Percentiles rank a stretch among this genome's conserved stretches.
These are phyloP conservation scores for Alternaria dauci DNA, from an alignment of 2,329 filamentous ascomycete genomes.

Conservation along the genomic window DNA sequence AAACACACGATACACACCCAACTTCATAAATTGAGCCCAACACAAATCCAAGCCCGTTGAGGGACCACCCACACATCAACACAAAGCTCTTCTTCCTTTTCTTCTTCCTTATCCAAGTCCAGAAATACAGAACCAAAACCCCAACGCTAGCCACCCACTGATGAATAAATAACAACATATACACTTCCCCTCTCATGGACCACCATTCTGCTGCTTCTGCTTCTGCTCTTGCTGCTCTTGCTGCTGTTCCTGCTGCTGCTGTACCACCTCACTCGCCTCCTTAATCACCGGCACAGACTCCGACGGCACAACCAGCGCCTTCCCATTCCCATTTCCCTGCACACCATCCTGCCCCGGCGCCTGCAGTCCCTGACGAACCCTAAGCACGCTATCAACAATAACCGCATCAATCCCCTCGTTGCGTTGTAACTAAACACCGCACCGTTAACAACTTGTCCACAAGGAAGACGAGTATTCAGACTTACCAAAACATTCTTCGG, in stretches of 20 bases:
- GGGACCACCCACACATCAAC: background rate
- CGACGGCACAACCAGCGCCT: constrained; percentile 14
- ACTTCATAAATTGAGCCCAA: background rate
- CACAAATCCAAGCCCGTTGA: constrained; percentile 8
- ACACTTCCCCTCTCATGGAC: background rate
- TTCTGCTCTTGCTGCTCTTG: background rate
- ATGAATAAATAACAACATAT: background rate
- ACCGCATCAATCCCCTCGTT: constrained; percentile 97
- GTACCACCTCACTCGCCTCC: constrained; percentile 7
- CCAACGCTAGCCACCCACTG: constrained; percentile 6
- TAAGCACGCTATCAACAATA: constrained; percentile 93
- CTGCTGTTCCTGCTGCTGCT: background rate
- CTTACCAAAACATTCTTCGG: constrained; percentile 83
- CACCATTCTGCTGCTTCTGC: too few relatives aligned
- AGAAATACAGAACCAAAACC: too few relatives aligned
- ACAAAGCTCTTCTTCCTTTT: background rate
- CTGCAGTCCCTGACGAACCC: constrained; percentile 91
- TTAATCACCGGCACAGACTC: constrained; percentile 14
- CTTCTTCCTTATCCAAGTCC: background rate
- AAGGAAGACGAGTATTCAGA: background rate
- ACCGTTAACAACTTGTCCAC: background rate
- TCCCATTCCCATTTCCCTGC: background rate
- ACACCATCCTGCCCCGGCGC: constrained; percentile 27
- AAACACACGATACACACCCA: too few relatives aligned
- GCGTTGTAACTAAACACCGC: constrained; percentile 73